A percentile compares a stretch with the other conserved stretches of the same genome.
Conservation (phyloP, 345 rosid species). For the Citrus australasica region DNA sequence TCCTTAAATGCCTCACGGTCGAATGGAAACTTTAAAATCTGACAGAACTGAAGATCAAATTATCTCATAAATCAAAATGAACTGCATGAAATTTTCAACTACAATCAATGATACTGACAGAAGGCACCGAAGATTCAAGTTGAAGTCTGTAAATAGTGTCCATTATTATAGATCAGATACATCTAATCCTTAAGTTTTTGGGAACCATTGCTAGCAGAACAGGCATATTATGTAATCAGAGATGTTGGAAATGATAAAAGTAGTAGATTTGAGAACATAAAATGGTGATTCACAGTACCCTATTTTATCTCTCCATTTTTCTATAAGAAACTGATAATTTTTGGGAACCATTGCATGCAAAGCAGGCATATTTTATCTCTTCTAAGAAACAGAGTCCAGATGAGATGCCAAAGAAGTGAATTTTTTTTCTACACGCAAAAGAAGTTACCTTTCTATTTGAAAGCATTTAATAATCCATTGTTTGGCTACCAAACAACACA, state of each 20-base stretch:
- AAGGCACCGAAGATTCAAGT: not conserved
- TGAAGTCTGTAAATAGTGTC: not conserved
- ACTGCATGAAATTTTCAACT: not conserved
- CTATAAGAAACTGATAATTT: not conserved
- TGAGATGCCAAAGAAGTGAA: not conserved
- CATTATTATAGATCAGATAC: not conserved
- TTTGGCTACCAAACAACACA: not conserved
- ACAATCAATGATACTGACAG: not conserved
- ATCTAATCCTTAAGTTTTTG: not conserved
- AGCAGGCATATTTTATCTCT: not conserved
- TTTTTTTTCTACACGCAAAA: not conserved
- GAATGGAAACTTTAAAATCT: not conserved
- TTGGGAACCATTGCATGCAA: not conserved
- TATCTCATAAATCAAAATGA: not conserved
- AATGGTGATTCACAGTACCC: not conserved
- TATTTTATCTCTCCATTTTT: not conserved
- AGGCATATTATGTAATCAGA: not conserved
- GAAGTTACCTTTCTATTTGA: not conserved
- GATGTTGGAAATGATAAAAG: not conserved
- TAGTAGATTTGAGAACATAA: not conserved
- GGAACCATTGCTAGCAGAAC: not conserved
- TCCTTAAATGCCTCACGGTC: not conserved
- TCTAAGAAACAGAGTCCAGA: not conserved
- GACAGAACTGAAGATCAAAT: not conserved
- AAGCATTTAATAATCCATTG: not conserved